phyloP scores from a whole-genome alignment of 2,329 filamentous ascomycete genomes.

The Pseudocercospora musae region DNA sequence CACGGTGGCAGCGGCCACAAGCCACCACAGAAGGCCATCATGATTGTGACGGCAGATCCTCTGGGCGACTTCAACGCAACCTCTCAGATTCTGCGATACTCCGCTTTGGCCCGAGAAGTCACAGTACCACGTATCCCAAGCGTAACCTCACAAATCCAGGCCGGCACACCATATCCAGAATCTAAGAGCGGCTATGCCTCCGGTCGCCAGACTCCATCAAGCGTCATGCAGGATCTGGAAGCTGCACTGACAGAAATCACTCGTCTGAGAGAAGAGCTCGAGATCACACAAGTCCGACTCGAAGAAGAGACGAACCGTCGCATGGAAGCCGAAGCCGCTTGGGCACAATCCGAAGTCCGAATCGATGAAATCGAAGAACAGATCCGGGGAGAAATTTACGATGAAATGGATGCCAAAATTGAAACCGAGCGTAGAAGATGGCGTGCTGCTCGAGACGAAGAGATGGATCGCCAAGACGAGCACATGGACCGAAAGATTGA shows the following conservation, averaged over 20 bases:
- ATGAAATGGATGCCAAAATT: constrained; percentile 77
- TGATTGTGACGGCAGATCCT: constrained; percentile 95
- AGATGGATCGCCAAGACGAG: constrained; percentile 73
- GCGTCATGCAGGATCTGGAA: constrained; percentile 67
- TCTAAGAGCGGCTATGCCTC: constrained; percentile 27
- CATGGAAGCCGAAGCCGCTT: constrained; percentile 67
- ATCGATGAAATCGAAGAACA: constrained; percentile 77
- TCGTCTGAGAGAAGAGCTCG: constrained; percentile 73
- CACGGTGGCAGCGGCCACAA: constrained; percentile 49
- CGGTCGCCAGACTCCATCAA: constrained; percentile 44
- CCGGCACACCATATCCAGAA: constrained; percentile 20
- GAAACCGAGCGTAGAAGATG: constrained; percentile 74
- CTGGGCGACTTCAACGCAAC: constrained; percentile 94
- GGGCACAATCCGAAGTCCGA: constrained; percentile 61
- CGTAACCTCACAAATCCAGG: constrained; percentile 66
- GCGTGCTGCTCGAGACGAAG: constrained; percentile 73
- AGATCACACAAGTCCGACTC: constrained; percentile 67
- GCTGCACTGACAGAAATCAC: constrained; percentile 76
- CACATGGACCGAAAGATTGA: constrained; percentile 88
- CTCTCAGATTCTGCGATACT: constrained; percentile 91
- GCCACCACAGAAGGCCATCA: constrained; percentile 80
- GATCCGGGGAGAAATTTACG: constrained; percentile 82
- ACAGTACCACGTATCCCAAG: constrained; percentile 87
- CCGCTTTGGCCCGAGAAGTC: constrained; percentile 85
- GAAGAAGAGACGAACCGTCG: constrained; percentile 68